A percentile compares a stretch with the other conserved stretches of the same genome.
phyloP scores from a whole-genome alignment of 768 basidiomycete genomes.

The Psilocybe sp. region DNA sequence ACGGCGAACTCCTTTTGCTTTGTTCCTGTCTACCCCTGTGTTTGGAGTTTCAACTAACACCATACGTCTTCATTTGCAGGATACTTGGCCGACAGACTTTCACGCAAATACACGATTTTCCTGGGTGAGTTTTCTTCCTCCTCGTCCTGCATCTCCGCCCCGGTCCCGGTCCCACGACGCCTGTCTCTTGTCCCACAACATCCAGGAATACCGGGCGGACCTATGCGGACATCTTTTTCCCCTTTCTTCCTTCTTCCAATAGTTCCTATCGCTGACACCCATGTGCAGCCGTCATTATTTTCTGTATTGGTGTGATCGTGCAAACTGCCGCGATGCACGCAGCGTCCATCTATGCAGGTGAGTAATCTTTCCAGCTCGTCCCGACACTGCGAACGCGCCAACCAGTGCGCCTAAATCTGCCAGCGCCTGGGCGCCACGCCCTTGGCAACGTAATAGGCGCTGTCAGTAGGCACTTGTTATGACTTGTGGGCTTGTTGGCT shows the following conservation, averaged over 20 bases:
- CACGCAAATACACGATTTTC: constrained; percentile 70
- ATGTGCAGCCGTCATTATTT: constrained; percentile 48
- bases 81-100: constrained; percentile 68
- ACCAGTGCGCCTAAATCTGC: too few relatives aligned
- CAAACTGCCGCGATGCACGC: constrained; percentile 59
- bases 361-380: background rate
- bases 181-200: too few relatives aligned
- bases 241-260: constrained; percentile 1
- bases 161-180: too few relatives aligned
- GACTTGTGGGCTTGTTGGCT: too few relatives aligned
- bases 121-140: constrained; percentile 33
- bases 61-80: constrained; percentile 23
- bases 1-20: too few relatives aligned
- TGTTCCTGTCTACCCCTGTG: background rate
- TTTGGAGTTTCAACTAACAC: background rate
- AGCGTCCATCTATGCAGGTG: constrained; percentile 64
- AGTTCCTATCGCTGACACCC: constrained; percentile 9
- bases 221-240: background rate
- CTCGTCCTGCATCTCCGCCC: background rate
- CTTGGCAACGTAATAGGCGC: too few relatives aligned
- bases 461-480: too few relatives aligned
- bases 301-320: constrained; percentile 72
- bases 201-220: too few relatives aligned
- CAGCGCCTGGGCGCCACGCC: too few relatives aligned
- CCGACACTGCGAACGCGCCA: too few relatives aligned